These are phyloP conservation scores for Acanthamoeba royreba DNA, from an alignment of 208 protist genomes.

Conservation along the genomic window DNA sequence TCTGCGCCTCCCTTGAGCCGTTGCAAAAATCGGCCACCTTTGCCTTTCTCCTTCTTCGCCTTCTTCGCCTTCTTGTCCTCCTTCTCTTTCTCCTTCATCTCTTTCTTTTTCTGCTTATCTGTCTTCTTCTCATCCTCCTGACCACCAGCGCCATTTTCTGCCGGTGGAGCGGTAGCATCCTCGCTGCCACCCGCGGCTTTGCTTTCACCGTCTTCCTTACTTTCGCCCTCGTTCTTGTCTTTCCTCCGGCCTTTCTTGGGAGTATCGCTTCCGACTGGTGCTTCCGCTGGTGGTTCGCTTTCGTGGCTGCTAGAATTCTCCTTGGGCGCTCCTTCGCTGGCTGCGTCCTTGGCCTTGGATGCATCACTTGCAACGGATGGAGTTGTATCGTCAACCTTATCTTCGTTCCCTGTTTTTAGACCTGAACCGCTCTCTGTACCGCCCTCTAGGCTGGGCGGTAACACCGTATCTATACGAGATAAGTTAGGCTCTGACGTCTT, in stretches of 20 bases:
- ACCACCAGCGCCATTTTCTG: not conserved
- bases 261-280: not conserved
- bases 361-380: not conserved
- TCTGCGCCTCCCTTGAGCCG: not conserved
- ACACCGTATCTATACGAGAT: not conserved
- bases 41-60: constrained; percentile 4
- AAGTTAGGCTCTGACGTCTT: not conserved
- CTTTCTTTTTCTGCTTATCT: not conserved
- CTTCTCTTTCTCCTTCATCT: not conserved
- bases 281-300: not conserved
- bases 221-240: not conserved
- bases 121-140: not conserved
- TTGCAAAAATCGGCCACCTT: not conserved
- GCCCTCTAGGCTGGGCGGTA: not conserved
- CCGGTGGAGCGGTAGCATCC: not conserved
- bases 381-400: not conserved
- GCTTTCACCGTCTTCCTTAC: not conserved
- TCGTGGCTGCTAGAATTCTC: not conserved
- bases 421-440: not conserved
- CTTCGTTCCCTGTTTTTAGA: not conserved
- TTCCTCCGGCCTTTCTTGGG: not conserved
- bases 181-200: too few species aligned
- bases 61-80: not conserved
- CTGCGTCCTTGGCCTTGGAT: not conserved
- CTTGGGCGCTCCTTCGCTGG: not conserved